These are phyloP conservation scores for Aspergillus sergii DNA, from an alignment of 2,329 filamentous ascomycete genomes.

Conservation along the genomic window DNA sequence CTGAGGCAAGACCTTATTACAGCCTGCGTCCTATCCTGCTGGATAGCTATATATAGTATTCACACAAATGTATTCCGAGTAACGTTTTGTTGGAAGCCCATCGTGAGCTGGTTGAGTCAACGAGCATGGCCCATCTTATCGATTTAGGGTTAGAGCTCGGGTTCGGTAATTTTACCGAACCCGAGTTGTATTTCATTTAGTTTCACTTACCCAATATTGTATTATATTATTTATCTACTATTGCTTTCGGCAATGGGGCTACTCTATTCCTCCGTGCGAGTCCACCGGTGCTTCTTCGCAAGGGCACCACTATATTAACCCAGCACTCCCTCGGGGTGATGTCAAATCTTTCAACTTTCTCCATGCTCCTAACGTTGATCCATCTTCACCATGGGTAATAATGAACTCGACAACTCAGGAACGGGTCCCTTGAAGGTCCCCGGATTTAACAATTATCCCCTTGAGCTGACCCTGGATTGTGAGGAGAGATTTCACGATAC, in stretches of 20 bases:
- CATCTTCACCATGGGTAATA: neutral
- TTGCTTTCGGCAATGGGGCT: neutral
- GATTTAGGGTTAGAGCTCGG: neutral
- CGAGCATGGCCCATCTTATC: neutral
- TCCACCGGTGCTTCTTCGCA: neutral
- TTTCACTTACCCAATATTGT: too few species aligned
- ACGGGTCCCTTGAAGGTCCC: neutral
- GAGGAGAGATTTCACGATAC: neutral
- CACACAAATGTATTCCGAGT: neutral
- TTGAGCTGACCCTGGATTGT: neutral
- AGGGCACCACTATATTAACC: neutral
- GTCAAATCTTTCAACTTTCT: neutral
- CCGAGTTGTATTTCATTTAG: neutral
- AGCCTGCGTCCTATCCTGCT: too few species aligned
- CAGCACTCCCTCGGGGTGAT: neutral
- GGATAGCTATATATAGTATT: neutral
- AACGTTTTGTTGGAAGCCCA: neutral
- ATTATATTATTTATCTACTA: neutral
- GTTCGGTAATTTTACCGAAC: neutral
- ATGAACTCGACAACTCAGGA: neutral
- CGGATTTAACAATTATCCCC: neutral
- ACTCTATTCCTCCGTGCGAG: neutral
- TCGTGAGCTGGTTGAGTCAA: neutral
- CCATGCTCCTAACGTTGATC: neutral
- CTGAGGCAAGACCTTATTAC: neutral